Conservation (phyloP, 1,284 basidiomycete genomes). For the Trametes polyzona region DNA sequence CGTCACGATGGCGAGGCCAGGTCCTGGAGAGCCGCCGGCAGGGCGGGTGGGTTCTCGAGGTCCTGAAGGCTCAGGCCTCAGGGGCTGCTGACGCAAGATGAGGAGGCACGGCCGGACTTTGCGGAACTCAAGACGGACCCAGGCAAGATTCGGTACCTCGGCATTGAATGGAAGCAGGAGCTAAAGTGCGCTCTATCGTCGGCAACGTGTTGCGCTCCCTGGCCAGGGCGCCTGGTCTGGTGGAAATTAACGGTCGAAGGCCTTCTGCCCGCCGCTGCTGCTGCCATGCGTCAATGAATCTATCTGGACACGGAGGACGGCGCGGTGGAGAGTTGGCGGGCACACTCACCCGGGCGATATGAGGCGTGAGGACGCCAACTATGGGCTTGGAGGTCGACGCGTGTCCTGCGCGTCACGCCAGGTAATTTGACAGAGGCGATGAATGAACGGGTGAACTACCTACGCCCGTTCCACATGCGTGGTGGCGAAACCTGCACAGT, state of each 20-base stretch:
- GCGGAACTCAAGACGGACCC: slow-evolving; percentile 17
- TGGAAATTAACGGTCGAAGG: slow-evolving; percentile 17
- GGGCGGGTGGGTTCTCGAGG: not conserved
- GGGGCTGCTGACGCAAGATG: not conserved
- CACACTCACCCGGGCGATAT: not conserved
- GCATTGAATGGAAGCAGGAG: slow-evolving; percentile 19
- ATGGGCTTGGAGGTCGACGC: not conserved
- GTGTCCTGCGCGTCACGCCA: not conserved
- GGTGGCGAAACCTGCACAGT: not conserved
- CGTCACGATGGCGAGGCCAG: not conserved
- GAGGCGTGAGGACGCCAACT: not conserved
- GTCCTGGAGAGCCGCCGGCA: not conserved
- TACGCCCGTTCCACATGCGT: not conserved
- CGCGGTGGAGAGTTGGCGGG: not conserved
- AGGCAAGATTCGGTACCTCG: slow-evolving; percentile 19
- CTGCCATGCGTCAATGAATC: slow-evolving; percentile 8
- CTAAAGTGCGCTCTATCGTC: slow-evolving; percentile 13
- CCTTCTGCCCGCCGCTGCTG: slow-evolving; percentile 7
- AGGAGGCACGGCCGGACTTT: slow-evolving; percentile 19
- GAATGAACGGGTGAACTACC: not conserved
- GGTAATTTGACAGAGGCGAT: slow-evolving; percentile 1
- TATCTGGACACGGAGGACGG: not conserved
- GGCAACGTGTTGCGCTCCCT: slow-evolving; percentile 5
- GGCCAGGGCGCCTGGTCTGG: not conserved
- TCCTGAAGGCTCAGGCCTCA: slow-evolving; percentile 6